These are phyloP conservation scores for Fragaria vesca DNA, from an alignment of 306 rosid genomes.

Conservation along the genomic window DNA sequence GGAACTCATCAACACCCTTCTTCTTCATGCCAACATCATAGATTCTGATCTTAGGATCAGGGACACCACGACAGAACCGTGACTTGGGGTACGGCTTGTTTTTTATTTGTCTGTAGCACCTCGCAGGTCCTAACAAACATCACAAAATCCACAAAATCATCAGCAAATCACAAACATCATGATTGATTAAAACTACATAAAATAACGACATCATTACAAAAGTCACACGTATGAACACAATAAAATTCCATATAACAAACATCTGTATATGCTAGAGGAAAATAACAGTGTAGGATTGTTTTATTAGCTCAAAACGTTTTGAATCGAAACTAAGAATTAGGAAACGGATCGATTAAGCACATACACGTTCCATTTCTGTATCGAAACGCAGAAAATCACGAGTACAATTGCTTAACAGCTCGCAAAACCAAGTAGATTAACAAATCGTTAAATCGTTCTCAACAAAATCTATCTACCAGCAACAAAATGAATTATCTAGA, in stretches of 20 bases:
- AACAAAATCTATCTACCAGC: background rate
- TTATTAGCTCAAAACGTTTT: background rate
- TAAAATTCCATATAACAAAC: background rate
- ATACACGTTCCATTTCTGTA: background rate
- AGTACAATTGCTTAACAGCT: background rate
- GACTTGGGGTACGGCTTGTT: slow-evolving; percentile 75
- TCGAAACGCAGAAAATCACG: background rate
- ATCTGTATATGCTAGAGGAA: no score
- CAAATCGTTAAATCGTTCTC: background rate
- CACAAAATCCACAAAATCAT: background rate
- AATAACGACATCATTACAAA: no score
- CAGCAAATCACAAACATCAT: background rate
- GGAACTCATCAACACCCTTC: slow-evolving; percentile 93
- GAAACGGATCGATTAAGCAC: background rate
- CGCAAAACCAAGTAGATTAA: background rate
- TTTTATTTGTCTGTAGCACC: slow-evolving; percentile 72
- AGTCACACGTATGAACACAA: no score
- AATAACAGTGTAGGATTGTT: no score
- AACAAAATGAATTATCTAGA: background rate
- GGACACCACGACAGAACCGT: slow-evolving; percentile 63
- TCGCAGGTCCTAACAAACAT: slow-evolving; percentile 54
- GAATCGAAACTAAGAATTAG: background rate
- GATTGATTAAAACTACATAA: no score
- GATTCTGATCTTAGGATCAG: slow-evolving; percentile 74
- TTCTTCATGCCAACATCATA: slow-evolving; percentile 93